A percentile compares a stretch with the other conserved stretches of the same genome.
phyloP scores from a whole-genome alignment of 345 rosid genomes.

The Aegle marmelos region DNA sequence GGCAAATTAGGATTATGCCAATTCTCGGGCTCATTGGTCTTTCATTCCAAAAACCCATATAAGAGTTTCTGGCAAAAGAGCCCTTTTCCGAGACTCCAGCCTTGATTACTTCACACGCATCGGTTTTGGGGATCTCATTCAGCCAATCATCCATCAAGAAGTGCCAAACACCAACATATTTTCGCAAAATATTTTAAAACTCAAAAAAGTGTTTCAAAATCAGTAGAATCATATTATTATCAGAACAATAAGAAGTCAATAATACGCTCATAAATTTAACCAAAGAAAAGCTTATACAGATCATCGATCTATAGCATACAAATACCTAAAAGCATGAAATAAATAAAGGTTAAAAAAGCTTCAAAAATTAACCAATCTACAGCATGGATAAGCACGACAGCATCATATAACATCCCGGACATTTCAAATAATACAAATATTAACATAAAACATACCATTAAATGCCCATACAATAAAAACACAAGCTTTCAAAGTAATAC shows the following conservation, averaged over 20 bases:
- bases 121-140: constrained; percentile 5
- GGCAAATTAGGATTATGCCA: constrained; percentile 41
- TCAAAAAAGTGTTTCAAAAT: neutral
- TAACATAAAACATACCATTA: neutral
- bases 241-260: neutral
- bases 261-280: neutral
- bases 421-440: too few relatives aligned
- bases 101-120: constrained; percentile 41
- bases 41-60: constrained; percentile 33
- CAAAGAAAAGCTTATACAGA: neutral
- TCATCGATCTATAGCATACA: neutral
- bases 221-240: too few relatives aligned
- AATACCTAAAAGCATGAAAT: too few relatives aligned
- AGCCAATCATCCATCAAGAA: constrained; percentile 13
- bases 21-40: constrained; percentile 54
- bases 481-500: too few relatives aligned
- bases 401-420: neutral
- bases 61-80: constrained; percentile 29
- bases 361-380: neutral
- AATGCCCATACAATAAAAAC: neutral
- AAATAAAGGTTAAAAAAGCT: neutral
- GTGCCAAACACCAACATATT: constrained; percentile 9
- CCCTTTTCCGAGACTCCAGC: constrained; percentile 56
- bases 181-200: neutral
- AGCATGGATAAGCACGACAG: neutral